phyloP scores from a whole-genome alignment of 176 grass and related monocot genomes.

The Lolium perenne region DNA sequence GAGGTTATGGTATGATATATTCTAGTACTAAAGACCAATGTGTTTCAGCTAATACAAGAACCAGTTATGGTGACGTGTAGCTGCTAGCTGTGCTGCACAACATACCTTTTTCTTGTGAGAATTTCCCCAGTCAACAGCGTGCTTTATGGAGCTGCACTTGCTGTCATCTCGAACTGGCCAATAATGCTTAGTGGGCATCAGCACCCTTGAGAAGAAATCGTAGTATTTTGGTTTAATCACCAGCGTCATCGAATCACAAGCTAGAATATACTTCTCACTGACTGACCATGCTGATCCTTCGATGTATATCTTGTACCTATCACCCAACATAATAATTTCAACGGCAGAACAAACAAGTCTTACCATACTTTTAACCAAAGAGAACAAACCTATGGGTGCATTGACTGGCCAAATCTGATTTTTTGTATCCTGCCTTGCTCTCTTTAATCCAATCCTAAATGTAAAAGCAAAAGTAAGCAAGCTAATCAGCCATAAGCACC shows the following conservation, averaged over 20 bases:
- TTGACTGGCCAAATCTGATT: slow-evolving; percentile 79
- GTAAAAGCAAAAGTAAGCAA: slow-evolving; percentile 22
- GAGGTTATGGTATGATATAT: background rate
- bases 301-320: slow-evolving; percentile 94
- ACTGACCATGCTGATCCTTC: slow-evolving; percentile 95
- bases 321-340: slow-evolving; percentile 28
- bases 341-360: slow-evolving; percentile 2
- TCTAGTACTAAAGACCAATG: background rate
- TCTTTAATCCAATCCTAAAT: slow-evolving; percentile 89
- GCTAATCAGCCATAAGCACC: slow-evolving; percentile 30
- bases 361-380: slow-evolving; percentile 21
- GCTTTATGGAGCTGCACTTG: slow-evolving; percentile 84
- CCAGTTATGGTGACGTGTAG: background rate
- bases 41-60: slow-evolving; percentile 32
- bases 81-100: background rate
- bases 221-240: slow-evolving; percentile 80
- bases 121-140: slow-evolving; percentile 93
- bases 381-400: slow-evolving; percentile 78
- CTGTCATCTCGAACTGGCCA: slow-evolving; percentile 77
- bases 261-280: slow-evolving; percentile 97
- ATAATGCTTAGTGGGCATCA: slow-evolving; percentile 84
- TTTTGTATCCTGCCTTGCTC: slow-evolving; percentile 75
- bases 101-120: slow-evolving; percentile 82
- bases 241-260: slow-evolving; percentile 85
- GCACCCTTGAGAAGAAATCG: slow-evolving; percentile 82